Evolutionary conservation across 139 green algal genomes (phyloP).

Genomic region (Nannochloris sp.): DNA sequence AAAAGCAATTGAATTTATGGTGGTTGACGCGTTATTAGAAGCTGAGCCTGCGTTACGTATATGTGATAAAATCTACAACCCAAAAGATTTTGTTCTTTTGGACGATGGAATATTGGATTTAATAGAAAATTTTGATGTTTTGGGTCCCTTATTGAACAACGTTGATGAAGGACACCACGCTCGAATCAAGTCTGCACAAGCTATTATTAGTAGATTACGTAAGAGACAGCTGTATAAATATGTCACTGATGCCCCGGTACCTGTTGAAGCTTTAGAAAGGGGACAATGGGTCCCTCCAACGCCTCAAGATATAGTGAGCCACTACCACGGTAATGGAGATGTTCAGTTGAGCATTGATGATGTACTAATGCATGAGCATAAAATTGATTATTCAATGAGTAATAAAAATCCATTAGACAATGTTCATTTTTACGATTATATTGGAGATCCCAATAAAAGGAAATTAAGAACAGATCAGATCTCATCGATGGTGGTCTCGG

Average conservation of each 20-base stretch:
- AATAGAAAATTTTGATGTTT: constrained; percentile 29
- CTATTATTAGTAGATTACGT: constrained; percentile 46
- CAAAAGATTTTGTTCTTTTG: constrained; percentile 49
- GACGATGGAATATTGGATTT: constrained; percentile 61
- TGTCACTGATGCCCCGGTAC: constrained; percentile 41
- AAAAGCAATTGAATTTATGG: constrained; percentile 77
- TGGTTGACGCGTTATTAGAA: constrained; percentile 68
- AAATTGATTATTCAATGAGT: constrained; percentile 54
- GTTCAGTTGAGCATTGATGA: constrained; percentile 41
- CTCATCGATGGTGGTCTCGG: constrained; percentile 24
- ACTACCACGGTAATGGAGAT: constrained; percentile 16
- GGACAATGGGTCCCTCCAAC: constrained; percentile 6
- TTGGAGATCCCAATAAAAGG: constrained; percentile 30
- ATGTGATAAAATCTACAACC: constrained; percentile 22
- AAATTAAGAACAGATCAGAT: constrained; percentile 33
- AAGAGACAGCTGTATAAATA: constrained; percentile 66
- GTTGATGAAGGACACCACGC: background rate
- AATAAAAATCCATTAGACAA: constrained; percentile 55
- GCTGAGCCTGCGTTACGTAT: constrained; percentile 54
- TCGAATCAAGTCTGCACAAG: constrained; percentile 29
- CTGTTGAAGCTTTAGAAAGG: background rate
- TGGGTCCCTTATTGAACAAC: background rate
- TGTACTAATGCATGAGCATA: constrained; percentile 50
- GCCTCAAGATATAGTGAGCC: constrained; percentile 29
- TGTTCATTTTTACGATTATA: constrained; percentile 55